phyloP scores from a whole-genome alignment of 129 eudicot species.

The Cynara cardunculus region DNA sequence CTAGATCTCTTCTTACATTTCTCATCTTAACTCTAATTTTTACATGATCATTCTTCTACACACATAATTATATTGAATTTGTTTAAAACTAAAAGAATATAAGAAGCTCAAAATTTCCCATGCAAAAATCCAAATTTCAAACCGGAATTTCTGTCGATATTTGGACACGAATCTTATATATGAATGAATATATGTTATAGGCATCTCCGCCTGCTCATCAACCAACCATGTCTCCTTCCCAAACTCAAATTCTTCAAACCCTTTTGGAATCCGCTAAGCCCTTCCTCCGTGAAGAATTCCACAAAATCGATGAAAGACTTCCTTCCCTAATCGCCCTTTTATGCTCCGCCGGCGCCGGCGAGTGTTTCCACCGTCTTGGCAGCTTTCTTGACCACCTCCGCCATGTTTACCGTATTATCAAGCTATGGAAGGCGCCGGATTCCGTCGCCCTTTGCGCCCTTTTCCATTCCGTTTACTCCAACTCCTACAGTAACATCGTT shows the following conservation, averaged over 20 bases:
- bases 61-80: too few species aligned
- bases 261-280: slow-evolving; percentile 61
- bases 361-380: slow-evolving; percentile 88
- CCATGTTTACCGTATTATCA: slow-evolving; percentile 64
- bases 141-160: too few species aligned
- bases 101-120: too few species aligned
- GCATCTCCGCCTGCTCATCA: neutral
- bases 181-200: too few species aligned
- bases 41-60: too few species aligned
- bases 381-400: slow-evolving; percentile 78
- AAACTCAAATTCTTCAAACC: slow-evolving; percentile 17
- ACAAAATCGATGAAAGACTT: slow-evolving; percentile 39
- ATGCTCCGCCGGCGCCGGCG: slow-evolving; percentile 70
- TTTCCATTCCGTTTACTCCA: slow-evolving; percentile 90
- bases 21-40: too few species aligned
- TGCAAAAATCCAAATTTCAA: too few species aligned
- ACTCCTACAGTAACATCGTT: slow-evolving; percentile 77
- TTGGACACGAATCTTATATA: too few species aligned
- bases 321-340: slow-evolving; percentile 52
- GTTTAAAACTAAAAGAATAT: too few species aligned
- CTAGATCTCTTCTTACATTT: too few species aligned
- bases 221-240: slow-evolving; percentile 12
- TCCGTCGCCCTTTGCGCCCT: slow-evolving; percentile 72
- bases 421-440: slow-evolving; percentile 71
- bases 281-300: slow-evolving; percentile 62